Conservation (phyloP, 495 filamentous ascomycete genomes). For the Neurospora sp. region DNA sequence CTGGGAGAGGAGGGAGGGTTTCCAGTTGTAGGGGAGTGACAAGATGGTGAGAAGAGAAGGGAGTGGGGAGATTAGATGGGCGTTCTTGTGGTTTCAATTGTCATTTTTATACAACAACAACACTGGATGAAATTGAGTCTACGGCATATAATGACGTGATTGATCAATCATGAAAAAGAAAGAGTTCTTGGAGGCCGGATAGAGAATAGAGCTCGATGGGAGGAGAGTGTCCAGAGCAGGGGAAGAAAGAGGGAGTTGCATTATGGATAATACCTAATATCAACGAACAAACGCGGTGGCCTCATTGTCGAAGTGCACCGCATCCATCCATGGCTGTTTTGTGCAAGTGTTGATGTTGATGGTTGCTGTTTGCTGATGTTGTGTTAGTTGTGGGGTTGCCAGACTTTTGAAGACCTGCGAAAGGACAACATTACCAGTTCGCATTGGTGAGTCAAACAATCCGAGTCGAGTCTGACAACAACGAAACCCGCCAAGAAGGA, state of each 20-base stretch:
- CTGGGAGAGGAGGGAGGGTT: constrained; percentile 50
- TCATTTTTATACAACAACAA: background rate
- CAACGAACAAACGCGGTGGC: background rate
- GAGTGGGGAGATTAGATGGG: background rate
- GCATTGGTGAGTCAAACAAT: background rate
- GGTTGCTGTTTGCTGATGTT: background rate
- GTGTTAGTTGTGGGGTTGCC: background rate
- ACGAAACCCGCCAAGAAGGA: no score
- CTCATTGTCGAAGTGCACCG: background rate
- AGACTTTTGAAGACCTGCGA: background rate
- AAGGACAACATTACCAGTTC: background rate
- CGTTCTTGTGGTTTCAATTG: background rate
- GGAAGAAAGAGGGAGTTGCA: background rate
- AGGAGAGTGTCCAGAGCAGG: background rate
- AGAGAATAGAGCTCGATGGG: background rate
- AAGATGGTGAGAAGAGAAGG: background rate
- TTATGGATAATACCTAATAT: background rate
- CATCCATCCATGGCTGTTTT: background rate
- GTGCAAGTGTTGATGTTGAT: background rate
- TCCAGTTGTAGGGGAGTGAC: background rate
- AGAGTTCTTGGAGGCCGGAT: background rate
- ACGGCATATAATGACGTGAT: background rate
- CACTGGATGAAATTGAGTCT: background rate
- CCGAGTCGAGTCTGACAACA: background rate
- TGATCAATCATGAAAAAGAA: background rate